Base-by-base conservation (phyloP, 345 rosid species). In the Syzygium oleosum region DNA sequence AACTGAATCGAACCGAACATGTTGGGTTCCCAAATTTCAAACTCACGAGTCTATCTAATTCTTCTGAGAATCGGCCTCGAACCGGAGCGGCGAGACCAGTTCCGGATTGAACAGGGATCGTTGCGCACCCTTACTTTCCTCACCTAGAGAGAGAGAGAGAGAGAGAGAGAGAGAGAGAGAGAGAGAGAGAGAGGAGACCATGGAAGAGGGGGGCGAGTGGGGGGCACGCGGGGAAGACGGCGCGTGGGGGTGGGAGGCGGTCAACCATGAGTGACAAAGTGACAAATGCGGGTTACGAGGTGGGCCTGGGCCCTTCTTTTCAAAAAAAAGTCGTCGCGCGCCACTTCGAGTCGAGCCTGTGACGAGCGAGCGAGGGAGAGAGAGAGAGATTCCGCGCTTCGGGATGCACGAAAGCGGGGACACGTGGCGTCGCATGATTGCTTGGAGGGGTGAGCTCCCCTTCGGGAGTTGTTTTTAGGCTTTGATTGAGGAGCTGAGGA, bases 211-310 rank as follows among this genome's bases (percentile, higher is more conserved):
- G 7, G 80, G 80, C 83, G 49, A 5, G 83, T 21, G 49, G 27
- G 49, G 49, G 27, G 27, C 49, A 73, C 83, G 83, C 49, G 49
- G 83, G 83, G 83, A 1, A 10, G 83, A 73, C 7, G 12, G 83
- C 83, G 83, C 83, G 83, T 38, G 49, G 43, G 43, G 41, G 29
- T 25, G 83, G 25, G 25, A 7, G 49, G 55, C 88, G 92, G 94
- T 93, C 94, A 95, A 92, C 94, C 46, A 43, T n/a, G 58, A 23
- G 51, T 80, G 86, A 88, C 89, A 91, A 89, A 80, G 49, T 17
- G 51, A 29, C 51, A 31, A 53, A 59, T 53, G 49, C 34, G 51
- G 77, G 52, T 41, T 85, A 31, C 87, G 87, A 58, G 87, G 87
- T 56, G 87, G 87, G 87, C 87, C 87, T 85, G 86, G 77, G 46